Base-by-base conservation (phyloP, 495 filamentous ascomycete genomes). In the Choiromyces venosus region DNA sequence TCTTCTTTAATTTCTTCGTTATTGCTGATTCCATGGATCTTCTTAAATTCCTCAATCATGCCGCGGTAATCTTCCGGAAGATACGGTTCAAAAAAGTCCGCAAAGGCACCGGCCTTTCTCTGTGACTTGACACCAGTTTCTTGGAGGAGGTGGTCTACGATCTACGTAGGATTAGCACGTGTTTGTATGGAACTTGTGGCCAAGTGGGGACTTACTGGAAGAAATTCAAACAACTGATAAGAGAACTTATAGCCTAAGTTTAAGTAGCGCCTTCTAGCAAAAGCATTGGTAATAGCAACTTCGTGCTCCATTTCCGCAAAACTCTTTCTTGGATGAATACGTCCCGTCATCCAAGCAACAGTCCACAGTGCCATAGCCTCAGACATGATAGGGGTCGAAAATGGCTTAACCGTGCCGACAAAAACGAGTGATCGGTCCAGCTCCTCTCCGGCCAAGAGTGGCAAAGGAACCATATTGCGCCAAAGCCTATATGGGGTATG, bases 61-160 rank as follows among this genome's bases (percentile, higher is more conserved):
- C 83, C 83, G n/a, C 67, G 38, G 72, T 84, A 85, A 56, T 84
- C 83, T 16, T 72, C 75, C 40, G 79, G 75, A 7, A 61, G 56
- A 74, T 86, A 85, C 38, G 76, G 72, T n/a, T 77, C 78, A 66
- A 85, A 82, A 52, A 81, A 74, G 65, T 85, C 83, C 21, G 64
- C 61, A 61, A 72, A 66, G 77, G 71, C 75, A 8, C 71, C 52
- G 9, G n/a, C n/a, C 44, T 71, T 66, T 37, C 74, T 33, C 64
- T 77, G 79, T 21, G 77, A 68, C 3, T 77, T 73, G 4, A 82
- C 29, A 0, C 72, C 74, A 16, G 81, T 52, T 36, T 81, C 73
- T 40, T 35, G 44, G 29, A 81, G 21, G 56, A 81, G 68, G 14
- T 40, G 29, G 65, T 79, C 78, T 8, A 75, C 69, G 39, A 73